These are phyloP conservation scores for Gloeostereum incarnatum DNA, from an alignment of 768 basidiomycete genomes.

Conservation along the genomic window DNA sequence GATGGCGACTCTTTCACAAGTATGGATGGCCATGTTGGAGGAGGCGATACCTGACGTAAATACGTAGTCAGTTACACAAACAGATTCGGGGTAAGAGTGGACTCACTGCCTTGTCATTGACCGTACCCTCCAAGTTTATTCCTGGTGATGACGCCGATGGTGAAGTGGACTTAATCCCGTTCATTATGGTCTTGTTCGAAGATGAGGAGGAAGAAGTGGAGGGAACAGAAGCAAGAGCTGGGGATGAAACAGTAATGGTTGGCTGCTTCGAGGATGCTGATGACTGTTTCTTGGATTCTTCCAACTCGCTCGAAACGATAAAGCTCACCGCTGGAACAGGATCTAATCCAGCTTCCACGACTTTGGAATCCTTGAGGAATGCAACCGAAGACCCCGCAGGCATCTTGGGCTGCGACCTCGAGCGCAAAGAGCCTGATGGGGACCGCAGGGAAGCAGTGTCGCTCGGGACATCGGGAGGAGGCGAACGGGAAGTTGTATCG, in stretches of 20 bases:
- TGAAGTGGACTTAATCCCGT: slow-evolving; percentile 12
- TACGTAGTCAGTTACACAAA: too few species aligned
- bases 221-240: slow-evolving; percentile 5
- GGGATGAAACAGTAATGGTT: slow-evolving; percentile 15
- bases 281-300: slow-evolving; percentile 17
- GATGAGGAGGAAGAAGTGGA: slow-evolving; percentile 1
- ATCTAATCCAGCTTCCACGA: slow-evolving; percentile 39
- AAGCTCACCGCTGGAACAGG: slow-evolving; percentile 53
- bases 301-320: slow-evolving; percentile 73
- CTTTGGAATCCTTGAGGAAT: slow-evolving; percentile 58
- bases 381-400: slow-evolving; percentile 65
- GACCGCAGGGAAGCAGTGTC: neutral
- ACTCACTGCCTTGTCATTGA: slow-evolving; percentile 47
- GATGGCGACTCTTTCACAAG: slow-evolving; percentile 60
- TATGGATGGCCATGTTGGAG: slow-evolving; percentile 36
- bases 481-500: slow-evolving; percentile 40
- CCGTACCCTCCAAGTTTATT: slow-evolving; percentile 39
- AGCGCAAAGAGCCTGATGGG: slow-evolving; percentile 22
- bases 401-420: slow-evolving; percentile 58
- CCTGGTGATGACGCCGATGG: slow-evolving; percentile 14
- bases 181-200: slow-evolving; percentile 7
- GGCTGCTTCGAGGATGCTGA: neutral
- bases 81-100: slow-evolving; percentile 15
- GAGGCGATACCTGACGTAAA: slow-evolving; percentile 28
- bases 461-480: slow-evolving; percentile 29